phyloP scores from a whole-genome alignment of 345 rosid species.

The Acer campestre region DNA sequence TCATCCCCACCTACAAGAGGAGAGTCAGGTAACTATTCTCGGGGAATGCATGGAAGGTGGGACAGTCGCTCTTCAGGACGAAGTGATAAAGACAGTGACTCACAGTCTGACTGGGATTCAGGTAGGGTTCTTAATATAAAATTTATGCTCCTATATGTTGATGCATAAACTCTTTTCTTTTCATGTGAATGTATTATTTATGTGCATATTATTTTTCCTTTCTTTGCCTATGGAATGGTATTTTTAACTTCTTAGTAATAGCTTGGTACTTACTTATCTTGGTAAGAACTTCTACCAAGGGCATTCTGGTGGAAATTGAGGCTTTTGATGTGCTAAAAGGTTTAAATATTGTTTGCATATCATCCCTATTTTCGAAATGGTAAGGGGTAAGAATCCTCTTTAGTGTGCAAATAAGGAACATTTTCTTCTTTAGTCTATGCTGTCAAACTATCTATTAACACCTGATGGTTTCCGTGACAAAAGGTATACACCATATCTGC shows the following conservation, averaged over 20 bases:
- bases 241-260: not conserved
- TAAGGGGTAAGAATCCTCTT: not conserved
- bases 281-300: not conserved
- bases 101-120: conserved; percentile 75
- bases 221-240: not conserved
- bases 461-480: not conserved
- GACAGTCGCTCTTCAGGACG: conserved; percentile 80
- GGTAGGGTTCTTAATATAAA: conserved; percentile 37
- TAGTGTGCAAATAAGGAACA: not conserved
- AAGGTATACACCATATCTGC: not conserved
- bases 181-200: not conserved
- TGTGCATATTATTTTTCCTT: not conserved
- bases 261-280: not conserved
- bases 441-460: not conserved
- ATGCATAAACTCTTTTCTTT: conserved; percentile 12
- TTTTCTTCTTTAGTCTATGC: not conserved
- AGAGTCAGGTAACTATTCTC: conserved; percentile 54
- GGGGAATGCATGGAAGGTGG: conserved; percentile 78
- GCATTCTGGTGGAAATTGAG: not conserved
- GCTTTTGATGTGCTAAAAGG: not conserved
- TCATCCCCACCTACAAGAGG: conserved; percentile 91
- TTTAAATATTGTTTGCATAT: not conserved
- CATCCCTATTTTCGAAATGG: not conserved
- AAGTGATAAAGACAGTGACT: conserved; percentile 75
- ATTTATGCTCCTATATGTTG: not conserved